Evolutionary conservation across 2,329 filamentous ascomycete genomes (phyloP), one percentile per base, ranked within the genome.

Genomic region (Fusarium sterilihyphosum): DNA sequence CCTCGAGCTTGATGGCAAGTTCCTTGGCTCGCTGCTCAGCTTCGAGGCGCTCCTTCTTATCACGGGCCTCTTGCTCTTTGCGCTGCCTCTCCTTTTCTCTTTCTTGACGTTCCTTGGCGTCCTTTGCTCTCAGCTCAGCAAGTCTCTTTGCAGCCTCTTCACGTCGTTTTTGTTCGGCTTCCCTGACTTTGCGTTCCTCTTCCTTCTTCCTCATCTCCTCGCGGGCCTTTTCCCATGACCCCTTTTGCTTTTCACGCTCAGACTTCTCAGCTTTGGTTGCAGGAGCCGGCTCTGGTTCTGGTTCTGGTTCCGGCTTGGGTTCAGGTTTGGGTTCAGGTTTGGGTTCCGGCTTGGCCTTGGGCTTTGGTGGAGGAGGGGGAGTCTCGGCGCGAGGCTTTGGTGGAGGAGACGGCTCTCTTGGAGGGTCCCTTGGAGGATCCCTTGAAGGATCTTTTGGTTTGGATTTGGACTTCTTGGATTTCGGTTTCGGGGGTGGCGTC

Each of bases 181-280:
- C 89, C 71, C 86, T 88, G 6, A 84, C 84, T 77, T 87, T 91
- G 17, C 90, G 89, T 73, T 92, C 90, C 73, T 92, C 91, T 74
- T 92, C 91, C 63, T 88, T 87, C 66, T 85, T 88, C 49, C 88
- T 85, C 26, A 88, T 92, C 74, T 93, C 91, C 78, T 93, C 92
- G 61, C 91, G 86, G 8, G 91, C 92, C 79, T 90, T 92, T 75
- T 93, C 91, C 92, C 92, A 93, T 1, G 89, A 85, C 14, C 85
- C 84, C 77, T 87, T 88, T 3, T 84, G 82, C 37, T 67, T 77
- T 24, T 74, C 61, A 31, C 83, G 75, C 53, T 83, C 82, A 14
- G 73, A 37, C 35, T 61, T 76, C 20, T 65, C 57, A 17, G 62
- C 62, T n/a, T 65, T 43, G 35, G 46, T 31, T 17, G 26, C 33